phyloP scores from a whole-genome alignment of 129 eudicot species.

The Deinandra increscens region DNA sequence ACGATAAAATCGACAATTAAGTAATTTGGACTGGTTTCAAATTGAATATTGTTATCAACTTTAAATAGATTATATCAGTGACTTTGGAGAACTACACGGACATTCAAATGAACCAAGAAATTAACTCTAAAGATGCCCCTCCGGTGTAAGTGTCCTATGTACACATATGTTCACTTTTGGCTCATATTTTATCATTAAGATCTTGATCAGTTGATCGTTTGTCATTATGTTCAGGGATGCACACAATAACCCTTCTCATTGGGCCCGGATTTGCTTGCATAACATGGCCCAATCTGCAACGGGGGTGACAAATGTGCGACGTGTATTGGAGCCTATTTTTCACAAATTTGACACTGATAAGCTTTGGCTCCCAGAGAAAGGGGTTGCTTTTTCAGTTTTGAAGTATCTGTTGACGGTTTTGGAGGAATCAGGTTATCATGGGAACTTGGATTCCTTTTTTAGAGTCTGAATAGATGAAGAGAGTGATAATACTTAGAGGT shows the following conservation, averaged over 20 bases:
- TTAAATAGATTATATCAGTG: slow-evolving; percentile 66
- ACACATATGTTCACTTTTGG: neutral
- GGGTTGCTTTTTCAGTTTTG: slow-evolving; percentile 62
- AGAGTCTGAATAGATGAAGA: neutral
- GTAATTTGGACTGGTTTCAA: slow-evolving; percentile 11
- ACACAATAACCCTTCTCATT: slow-evolving; percentile 58
- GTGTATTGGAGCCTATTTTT: slow-evolving; percentile 74
- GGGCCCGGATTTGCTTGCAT: slow-evolving; percentile 81
- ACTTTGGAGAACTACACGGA: slow-evolving; percentile 49
- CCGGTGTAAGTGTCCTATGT: slow-evolving; percentile 36
- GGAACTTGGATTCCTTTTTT: neutral
- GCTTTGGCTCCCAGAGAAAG: slow-evolving; percentile 67
- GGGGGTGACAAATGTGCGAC: slow-evolving; percentile 76
- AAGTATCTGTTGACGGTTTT: slow-evolving; percentile 52
- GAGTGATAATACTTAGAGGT: neutral
- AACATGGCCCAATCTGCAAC: slow-evolving; percentile 68
- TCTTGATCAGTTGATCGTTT: neutral
- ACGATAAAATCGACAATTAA: slow-evolving; percentile 17
- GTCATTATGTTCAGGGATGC: slow-evolving; percentile 46
- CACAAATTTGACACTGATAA: slow-evolving; percentile 64
- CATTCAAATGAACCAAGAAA: slow-evolving; percentile 34
- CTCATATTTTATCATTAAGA: slow-evolving; percentile 3
- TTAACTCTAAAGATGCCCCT: slow-evolving; percentile 35
- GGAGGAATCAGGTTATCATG: slow-evolving; percentile 69
- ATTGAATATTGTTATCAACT: slow-evolving; percentile 22